Percentiles rank a stretch among this genome's conserved stretches.
Evolutionary conservation across 139 green algal species (phyloP).

Genomic region (Auxenochlorella pyrenoidosa): DNA sequence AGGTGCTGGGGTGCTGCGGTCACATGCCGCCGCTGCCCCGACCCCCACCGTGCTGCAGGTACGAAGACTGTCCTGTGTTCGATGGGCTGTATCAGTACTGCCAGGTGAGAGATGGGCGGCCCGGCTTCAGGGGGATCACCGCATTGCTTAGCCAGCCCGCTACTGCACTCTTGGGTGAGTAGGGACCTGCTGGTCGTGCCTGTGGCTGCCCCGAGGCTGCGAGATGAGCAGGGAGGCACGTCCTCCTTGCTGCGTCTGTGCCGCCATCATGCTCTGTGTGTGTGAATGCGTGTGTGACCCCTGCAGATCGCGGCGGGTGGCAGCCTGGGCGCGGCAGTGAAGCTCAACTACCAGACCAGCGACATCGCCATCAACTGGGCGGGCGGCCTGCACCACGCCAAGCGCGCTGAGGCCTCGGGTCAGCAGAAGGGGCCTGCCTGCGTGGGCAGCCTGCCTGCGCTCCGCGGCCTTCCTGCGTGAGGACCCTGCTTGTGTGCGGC

Average conservation of each 20-base stretch:
- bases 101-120: constrained; percentile 56
- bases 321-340: constrained; percentile 88
- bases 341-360: constrained; percentile 87
- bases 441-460: too few relatives aligned
- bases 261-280: neutral
- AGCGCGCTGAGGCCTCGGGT: constrained; percentile 80
- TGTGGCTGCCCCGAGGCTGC: constrained; percentile 58
- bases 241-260: too few relatives aligned
- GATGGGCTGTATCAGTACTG: constrained; percentile 96
- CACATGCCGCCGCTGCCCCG: too few relatives aligned
- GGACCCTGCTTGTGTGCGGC: too few relatives aligned
- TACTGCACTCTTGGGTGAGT: too few relatives aligned
- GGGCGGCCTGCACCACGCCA: constrained; percentile 97
- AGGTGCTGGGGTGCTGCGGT: too few relatives aligned
- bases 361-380: constrained; percentile 98
- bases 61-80: constrained; percentile 97
- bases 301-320: constrained; percentile 83
- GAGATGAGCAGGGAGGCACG: too few relatives aligned
- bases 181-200: too few relatives aligned
- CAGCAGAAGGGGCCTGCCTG: neutral
- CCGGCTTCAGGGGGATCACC: too few relatives aligned
- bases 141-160: too few relatives aligned
- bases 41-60: neutral
- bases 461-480: too few relatives aligned
- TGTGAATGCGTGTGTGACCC: too few relatives aligned